Percentiles rank a stretch among this genome's conserved stretches.
Conservation (phyloP, 2,329 filamentous ascomycete species). For the Fusarium penzigii region DNA sequence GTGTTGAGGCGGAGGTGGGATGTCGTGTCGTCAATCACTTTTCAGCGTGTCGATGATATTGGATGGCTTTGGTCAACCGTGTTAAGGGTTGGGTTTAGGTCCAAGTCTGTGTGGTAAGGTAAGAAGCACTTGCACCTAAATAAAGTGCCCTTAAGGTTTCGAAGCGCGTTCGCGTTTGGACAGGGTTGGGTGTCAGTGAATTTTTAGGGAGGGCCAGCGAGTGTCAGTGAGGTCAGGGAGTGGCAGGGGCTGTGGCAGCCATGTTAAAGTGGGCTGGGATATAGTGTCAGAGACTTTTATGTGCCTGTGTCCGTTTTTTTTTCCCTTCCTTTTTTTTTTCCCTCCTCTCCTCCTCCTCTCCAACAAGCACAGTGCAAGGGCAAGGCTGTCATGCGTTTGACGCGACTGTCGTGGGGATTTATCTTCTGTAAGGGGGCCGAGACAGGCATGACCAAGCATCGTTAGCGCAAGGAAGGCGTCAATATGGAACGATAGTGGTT, state of each 20-base stretch:
- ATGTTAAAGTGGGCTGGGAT: conserved; percentile 14
- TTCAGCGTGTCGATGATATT: conserved; percentile 8
- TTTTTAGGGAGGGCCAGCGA: too few species aligned
- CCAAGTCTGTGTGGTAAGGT: not conserved
- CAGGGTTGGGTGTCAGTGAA: conserved; percentile 23
- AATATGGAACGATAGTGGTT: not conserved
- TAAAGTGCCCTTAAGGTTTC: conserved; percentile 30
- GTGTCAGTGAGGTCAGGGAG: conserved; percentile 4
- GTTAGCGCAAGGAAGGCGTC: not conserved
- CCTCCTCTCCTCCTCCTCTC: too few species aligned
- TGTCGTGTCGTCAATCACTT: conserved; percentile 26
- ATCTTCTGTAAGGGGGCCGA: conserved; percentile 22
- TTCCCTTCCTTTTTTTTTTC: too few species aligned
- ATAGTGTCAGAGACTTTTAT: conserved; percentile 16
- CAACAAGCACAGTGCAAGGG: not conserved
- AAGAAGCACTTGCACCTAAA: conserved; percentile 11
- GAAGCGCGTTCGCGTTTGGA: conserved; percentile 36
- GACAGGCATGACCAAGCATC: not conserved
- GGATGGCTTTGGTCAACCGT: not conserved
- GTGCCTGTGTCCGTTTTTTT: conserved; percentile 19
- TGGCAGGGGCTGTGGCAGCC: conserved; percentile 28
- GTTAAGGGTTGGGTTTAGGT: not conserved
- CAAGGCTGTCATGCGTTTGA: conserved; percentile 7
- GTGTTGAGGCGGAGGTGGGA: conserved; percentile 16
- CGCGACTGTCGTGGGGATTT: not conserved